Percentiles rank a stretch among this genome's conserved stretches.
Conservation (phyloP, 495 filamentous ascomycete species). For the Friedmanniomyces simplex region DNA sequence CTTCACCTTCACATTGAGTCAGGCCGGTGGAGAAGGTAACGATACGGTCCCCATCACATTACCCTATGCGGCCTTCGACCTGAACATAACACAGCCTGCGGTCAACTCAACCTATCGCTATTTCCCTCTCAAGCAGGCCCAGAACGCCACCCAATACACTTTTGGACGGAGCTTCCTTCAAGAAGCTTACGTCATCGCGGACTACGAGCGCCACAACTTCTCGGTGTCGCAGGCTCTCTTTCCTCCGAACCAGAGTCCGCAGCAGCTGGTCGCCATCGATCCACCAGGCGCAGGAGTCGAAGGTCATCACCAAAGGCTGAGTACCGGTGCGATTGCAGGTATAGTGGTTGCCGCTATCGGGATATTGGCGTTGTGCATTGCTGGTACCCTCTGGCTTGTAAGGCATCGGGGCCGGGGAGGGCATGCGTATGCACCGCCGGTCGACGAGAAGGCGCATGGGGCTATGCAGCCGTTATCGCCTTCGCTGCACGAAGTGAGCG, state of each 20-base stretch:
- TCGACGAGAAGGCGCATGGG: neutral
- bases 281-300: slow-evolving; percentile 21
- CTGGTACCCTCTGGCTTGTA: neutral
- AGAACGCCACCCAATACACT: slow-evolving; percentile 43
- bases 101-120: slow-evolving; percentile 41
- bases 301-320: neutral
- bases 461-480: neutral
- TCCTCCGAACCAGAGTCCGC: slow-evolving; percentile 24
- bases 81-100: slow-evolving; percentile 47
- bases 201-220: slow-evolving; percentile 52
- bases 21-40: slow-evolving; percentile 3
- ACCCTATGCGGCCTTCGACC: slow-evolving; percentile 46
- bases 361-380: neutral
- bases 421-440: neutral
- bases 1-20: slow-evolving; percentile 15
- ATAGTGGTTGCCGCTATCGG: slow-evolving; percentile 37
- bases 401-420: neutral
- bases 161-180: slow-evolving; percentile 58
- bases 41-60: slow-evolving; percentile 18
- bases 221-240: slow-evolving; percentile 42
- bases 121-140: slow-evolving; percentile 49
- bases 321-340: slow-evolving; percentile 20
- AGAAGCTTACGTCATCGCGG: slow-evolving; percentile 56
- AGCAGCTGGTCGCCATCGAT: slow-evolving; percentile 39
- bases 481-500: neutral